Evolutionary conservation across 2,329 filamentous ascomycete species (phyloP), one percentile per base, ranked within the genome.

Genomic region (Pseudogymnoascus sp.): DNA sequence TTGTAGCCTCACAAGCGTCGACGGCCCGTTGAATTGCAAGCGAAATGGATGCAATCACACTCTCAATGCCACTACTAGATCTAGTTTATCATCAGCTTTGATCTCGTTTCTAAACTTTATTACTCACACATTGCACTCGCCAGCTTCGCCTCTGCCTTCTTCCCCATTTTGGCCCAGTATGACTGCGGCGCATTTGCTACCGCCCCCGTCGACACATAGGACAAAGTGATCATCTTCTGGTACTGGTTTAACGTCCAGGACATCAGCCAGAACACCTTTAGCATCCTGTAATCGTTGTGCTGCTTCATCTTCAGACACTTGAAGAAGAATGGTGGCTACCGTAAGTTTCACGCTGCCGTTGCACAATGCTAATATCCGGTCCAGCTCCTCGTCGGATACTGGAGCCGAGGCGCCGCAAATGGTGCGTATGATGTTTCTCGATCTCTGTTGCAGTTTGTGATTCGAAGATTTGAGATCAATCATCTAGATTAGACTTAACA

Each of bases 141-240:
- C 72, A 34, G 71, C 67, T 30, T 66, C 67, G 4, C 73, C 73
- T 21, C 64, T 64, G 1, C 68, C 69, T 0, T 65, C 57, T 3
- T 63, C 48, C 2, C 70, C 71, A 15, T 65, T 58, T 1, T 60
- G 59, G 13, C 68, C 66, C 4, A 71, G 61, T 9, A 74, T 61
- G 2, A 68, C 69, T n/a, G 74, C 75, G 18, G 72, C 74, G 61
- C 74, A 75, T 61, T 75, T 75, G 2, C 69, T 74, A 0, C 74
- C 74, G 13, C 75, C 75, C 0, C 74, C 74, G 65, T 77, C 74
- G 15, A 76, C 68, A 35, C 74, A 75, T 1, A 76, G 65, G 3
- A 71, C 67, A 57, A 67, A 26, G 45, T 59, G 21, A 15, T 57
- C 8, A 55, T 39, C 30, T 10, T 30, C 21, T 13, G 12, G 4